phyloP scores from a whole-genome alignment of 768 basidiomycete genomes.

The Sarcomyxa edulis region DNA sequence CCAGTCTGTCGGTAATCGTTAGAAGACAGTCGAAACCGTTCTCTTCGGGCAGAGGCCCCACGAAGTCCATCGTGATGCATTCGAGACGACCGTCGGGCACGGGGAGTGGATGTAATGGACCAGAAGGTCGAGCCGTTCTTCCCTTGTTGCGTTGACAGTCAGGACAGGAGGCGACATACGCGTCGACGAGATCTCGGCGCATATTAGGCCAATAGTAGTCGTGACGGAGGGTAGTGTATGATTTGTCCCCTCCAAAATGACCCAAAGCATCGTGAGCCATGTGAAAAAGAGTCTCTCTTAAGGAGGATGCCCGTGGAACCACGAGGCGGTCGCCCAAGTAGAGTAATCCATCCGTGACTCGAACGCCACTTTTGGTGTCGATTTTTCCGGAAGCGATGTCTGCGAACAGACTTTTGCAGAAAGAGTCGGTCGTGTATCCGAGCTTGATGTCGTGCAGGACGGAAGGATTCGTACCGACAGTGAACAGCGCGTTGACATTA shows the following conservation, averaged over 20 bases:
- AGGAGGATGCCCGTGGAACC: slow-evolving; percentile 15
- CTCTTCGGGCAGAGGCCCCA: slow-evolving; percentile 24
- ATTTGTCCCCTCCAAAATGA: too few relatives aligned
- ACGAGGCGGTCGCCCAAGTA: too few relatives aligned
- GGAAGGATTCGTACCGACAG: not conserved
- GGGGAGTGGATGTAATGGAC: slow-evolving; percentile 18
- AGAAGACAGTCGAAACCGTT: slow-evolving; percentile 11
- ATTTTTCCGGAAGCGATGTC: slow-evolving; percentile 15
- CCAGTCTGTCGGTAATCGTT: slow-evolving; percentile 4
- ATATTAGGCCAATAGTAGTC: slow-evolving; percentile 5
- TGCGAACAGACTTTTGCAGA: not conserved
- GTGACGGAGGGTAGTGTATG: slow-evolving; percentile 6
- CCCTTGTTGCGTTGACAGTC: slow-evolving; percentile 23
- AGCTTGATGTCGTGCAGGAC: not conserved
- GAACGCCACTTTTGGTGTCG: not conserved
- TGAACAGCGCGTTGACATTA: not conserved
- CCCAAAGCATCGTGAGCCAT: too few relatives aligned
- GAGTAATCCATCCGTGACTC: slow-evolving; percentile 1
- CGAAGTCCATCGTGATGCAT: slow-evolving; percentile 10
- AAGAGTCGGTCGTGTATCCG: not conserved
- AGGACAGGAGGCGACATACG: too few relatives aligned
- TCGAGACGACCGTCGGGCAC: slow-evolving; percentile 18
- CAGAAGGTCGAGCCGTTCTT: slow-evolving; percentile 13
- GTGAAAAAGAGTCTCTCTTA: too few relatives aligned
- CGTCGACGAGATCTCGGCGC: too few relatives aligned